Conservation (phyloP, 2,329 filamentous ascomycete species). For the Mariannaea sp. region DNA sequence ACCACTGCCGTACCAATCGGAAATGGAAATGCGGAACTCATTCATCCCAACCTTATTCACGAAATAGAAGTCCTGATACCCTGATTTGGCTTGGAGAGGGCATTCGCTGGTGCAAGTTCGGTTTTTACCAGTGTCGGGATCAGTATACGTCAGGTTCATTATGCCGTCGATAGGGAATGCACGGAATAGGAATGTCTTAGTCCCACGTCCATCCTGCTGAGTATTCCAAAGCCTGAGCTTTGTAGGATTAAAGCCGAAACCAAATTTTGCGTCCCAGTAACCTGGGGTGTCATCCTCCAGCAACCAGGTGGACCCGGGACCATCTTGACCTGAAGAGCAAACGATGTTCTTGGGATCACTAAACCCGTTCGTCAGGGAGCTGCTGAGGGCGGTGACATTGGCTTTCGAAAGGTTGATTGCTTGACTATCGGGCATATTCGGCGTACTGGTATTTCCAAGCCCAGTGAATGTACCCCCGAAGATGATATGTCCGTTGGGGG, state of each 20-base stretch:
- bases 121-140: constrained; percentile 70
- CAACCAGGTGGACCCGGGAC: constrained; percentile 77
- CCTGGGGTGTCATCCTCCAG: constrained; percentile 76
- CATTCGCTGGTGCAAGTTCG: constrained; percentile 80
- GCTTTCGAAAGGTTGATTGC: constrained; percentile 84
- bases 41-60: constrained; percentile 89
- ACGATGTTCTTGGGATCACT: constrained; percentile 79
- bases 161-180: constrained; percentile 88
- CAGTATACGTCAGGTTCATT: constrained; percentile 92
- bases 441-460: constrained; percentile 76
- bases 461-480: constrained; percentile 92
- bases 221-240: constrained; percentile 91
- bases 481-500: constrained; percentile 80
- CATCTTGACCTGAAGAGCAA: constrained; percentile 71
- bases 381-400: constrained; percentile 69
- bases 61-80: constrained; percentile 89
- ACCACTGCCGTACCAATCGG: constrained; percentile 83
- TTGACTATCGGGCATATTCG: constrained; percentile 72
- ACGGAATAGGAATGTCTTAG: constrained; percentile 84
- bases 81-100: constrained; percentile 74
- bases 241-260: constrained; percentile 83
- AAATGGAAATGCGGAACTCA: constrained; percentile 82
- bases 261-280: constrained; percentile 82
- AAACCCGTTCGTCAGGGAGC: constrained; percentile 66
- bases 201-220: constrained; percentile 79